A percentile compares a stretch with the other conserved stretches of the same genome.
phyloP scores from a whole-genome alignment of 345 rosid species.

The Salix udensis region DNA sequence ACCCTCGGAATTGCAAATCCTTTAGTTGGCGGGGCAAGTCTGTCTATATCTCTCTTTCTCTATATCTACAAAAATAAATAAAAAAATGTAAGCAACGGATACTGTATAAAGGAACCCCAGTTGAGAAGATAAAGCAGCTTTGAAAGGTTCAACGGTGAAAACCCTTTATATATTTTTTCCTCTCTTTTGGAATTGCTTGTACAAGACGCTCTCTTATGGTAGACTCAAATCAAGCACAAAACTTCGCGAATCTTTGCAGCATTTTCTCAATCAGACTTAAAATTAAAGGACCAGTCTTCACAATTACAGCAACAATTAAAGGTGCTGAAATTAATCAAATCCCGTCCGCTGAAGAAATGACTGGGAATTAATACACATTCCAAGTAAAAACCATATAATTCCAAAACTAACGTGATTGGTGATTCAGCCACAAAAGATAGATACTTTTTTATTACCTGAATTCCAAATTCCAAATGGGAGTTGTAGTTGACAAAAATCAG shows the following conservation, averaged over 20 bases:
- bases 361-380: constrained; percentile 9
- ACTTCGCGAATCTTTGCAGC: constrained; percentile 4
- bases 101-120: constrained; percentile 20
- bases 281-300: neutral
- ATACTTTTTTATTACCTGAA: constrained; percentile 18
- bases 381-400: neutral
- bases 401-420: constrained; percentile 13
- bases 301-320: constrained; percentile 1
- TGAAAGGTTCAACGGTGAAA: constrained; percentile 25
- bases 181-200: constrained; percentile 19
- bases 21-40: constrained; percentile 9
- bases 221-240: neutral
- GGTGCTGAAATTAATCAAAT: neutral
- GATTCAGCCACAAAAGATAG: neutral
- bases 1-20: neutral
- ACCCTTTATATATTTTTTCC: neutral
- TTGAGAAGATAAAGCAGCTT: constrained; percentile 14
- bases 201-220: constrained; percentile 15
- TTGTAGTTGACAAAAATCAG: constrained; percentile 9
- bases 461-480: neutral
- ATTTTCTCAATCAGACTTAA: constrained; percentile 17
- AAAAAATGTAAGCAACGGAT: constrained; percentile 11
- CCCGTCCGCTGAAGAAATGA: neutral
- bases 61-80: neutral
- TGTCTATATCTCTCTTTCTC: neutral